A percentile compares a stretch with the other conserved stretches of the same genome.
Conservation (phyloP, 768 basidiomycete genomes). For the Botryobasidium botryosum region DNA sequence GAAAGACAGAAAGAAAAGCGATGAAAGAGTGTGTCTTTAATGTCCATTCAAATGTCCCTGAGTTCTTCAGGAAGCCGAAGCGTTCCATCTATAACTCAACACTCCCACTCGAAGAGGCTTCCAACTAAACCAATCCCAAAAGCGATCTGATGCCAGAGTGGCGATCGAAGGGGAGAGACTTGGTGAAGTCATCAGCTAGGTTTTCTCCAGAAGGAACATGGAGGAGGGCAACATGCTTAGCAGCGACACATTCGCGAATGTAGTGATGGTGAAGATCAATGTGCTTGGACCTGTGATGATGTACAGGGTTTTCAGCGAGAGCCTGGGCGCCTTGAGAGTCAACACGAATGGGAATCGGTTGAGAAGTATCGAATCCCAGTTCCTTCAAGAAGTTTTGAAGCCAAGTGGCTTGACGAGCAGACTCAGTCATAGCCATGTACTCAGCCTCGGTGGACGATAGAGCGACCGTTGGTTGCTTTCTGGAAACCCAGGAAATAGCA, state of each 20-base stretch:
- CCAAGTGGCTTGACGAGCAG: slow-evolving; percentile 15
- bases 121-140: too few species aligned
- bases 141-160: too few species aligned
- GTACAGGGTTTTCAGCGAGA: slow-evolving; percentile 5
- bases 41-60: too few species aligned
- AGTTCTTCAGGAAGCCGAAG: too few species aligned
- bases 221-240: not conserved
- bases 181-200: slow-evolving; percentile 9
- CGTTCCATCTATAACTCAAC: too few species aligned
- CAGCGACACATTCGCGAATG: not conserved
- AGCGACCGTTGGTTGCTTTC: slow-evolving; percentile 24
- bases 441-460: slow-evolving; percentile 20
- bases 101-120: too few species aligned
- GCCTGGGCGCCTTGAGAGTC: slow-evolving; percentile 3
- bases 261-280: too few species aligned
- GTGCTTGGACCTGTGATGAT: not conserved
- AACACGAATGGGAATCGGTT: slow-evolving; percentile 8
- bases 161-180: slow-evolving; percentile 1
- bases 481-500: slow-evolving; percentile 24
- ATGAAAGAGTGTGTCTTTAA: too few species aligned
- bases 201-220: slow-evolving; percentile 3
- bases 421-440: slow-evolving; percentile 15
- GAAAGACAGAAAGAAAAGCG: too few species aligned
- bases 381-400: slow-evolving; percentile 12
- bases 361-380: slow-evolving; percentile 1